Conservation (phyloP, 306 rosid species). For the Lablab purpureus region DNA sequence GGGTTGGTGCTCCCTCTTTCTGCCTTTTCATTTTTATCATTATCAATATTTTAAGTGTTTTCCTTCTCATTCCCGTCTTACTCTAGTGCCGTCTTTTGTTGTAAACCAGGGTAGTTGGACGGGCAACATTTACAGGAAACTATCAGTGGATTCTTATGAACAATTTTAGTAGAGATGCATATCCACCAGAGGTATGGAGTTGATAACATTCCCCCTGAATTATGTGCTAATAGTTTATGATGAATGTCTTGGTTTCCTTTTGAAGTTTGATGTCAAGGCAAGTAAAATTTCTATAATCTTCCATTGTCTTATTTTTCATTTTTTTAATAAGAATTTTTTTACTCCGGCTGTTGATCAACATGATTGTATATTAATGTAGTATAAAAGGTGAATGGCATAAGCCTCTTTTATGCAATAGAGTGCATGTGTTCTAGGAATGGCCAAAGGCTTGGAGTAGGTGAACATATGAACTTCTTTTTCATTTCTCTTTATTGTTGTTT, state of each 20-base stretch:
- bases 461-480: constrained; percentile 26
- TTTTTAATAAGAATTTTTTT: not conserved
- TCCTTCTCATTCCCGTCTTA: constrained; percentile 29
- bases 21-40: not conserved
- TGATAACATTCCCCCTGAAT: not conserved
- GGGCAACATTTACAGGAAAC: constrained; percentile 89
- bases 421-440: not conserved
- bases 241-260: not conserved
- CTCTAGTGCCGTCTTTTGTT: constrained; percentile 14
- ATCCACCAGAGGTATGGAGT: constrained; percentile 78
- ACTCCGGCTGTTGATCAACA: not conserved
- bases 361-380: constrained; percentile 1
- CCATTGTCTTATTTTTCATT: not conserved
- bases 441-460: constrained; percentile 27
- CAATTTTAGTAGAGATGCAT: constrained; percentile 59
- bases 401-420: not conserved
- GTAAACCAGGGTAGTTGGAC: constrained; percentile 79
- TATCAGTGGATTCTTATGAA: constrained; percentile 87
- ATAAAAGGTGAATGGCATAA: not conserved
- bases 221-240: not conserved
- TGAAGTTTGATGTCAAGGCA: not conserved
- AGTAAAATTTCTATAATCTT: not conserved
- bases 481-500: constrained; percentile 35
- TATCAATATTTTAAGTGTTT: constrained; percentile 12
- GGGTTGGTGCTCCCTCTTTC: constrained; percentile 67